phyloP scores from a whole-genome alignment of 2,329 filamentous ascomycete genomes.

The Akanthomyces uredinophilus region DNA sequence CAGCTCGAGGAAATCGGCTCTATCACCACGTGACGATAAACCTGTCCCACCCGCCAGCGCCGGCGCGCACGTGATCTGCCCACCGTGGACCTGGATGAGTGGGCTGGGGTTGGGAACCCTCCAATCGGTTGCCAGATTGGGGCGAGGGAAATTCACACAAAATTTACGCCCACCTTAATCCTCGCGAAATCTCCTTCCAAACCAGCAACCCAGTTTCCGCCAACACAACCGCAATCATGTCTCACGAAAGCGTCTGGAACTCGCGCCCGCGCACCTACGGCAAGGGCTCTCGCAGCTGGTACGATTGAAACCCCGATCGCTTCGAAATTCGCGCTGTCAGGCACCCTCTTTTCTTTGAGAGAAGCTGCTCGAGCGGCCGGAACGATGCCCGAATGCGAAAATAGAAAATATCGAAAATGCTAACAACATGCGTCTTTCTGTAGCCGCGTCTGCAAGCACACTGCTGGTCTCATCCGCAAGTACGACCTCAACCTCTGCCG shows the following conservation, averaged over 20 bases:
- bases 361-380: background rate
- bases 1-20: background rate
- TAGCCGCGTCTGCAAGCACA: constrained; percentile 77
- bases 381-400: background rate
- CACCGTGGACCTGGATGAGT: constrained; percentile 9
- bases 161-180: constrained; percentile 32
- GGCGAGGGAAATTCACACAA: constrained; percentile 33
- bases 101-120: constrained; percentile 35
- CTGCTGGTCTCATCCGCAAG: constrained; percentile 99
- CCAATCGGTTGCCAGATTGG: constrained; percentile 29
- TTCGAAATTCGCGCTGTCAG: background rate
- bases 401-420: constrained; percentile 17
- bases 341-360: background rate
- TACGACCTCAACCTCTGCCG: constrained; percentile 90
- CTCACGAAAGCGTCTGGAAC: constrained; percentile 97
- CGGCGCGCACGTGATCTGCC: constrained; percentile 18
- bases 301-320: constrained; percentile 37
- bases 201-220: constrained; percentile 23
- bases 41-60: background rate
- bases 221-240: constrained; percentile 47
- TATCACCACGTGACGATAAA: constrained; percentile 21
- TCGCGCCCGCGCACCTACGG: constrained; percentile 95
- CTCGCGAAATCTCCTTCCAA: constrained; percentile 30
- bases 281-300: constrained; percentile 94
- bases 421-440: constrained; percentile 25